phyloP scores from a whole-genome alignment of 106 monocot genomes.

The Alisma plantagoaquatica region DNA sequence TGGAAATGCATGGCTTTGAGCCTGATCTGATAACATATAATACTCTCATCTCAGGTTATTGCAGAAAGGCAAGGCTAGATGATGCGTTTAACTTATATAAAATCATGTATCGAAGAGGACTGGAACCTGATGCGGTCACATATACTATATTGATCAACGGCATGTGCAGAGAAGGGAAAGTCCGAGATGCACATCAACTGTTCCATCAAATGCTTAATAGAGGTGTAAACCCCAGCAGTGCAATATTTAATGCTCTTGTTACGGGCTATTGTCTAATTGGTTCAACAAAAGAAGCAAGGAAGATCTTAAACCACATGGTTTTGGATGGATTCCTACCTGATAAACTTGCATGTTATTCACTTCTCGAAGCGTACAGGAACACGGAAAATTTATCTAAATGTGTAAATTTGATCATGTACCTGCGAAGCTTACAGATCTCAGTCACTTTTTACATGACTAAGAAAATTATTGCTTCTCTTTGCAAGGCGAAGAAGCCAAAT shows the following conservation, averaged over 20 bases:
- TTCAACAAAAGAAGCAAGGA: slow-evolving; percentile 37
- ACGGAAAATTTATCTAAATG: slow-evolving; percentile 45
- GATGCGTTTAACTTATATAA: slow-evolving; percentile 44
- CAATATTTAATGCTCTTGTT: slow-evolving; percentile 45
- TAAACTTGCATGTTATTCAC: slow-evolving; percentile 24
- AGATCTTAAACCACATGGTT: slow-evolving; percentile 48
- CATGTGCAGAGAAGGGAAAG: slow-evolving; percentile 43
- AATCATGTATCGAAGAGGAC: slow-evolving; percentile 51
- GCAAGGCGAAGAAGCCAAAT: slow-evolving; percentile 50
- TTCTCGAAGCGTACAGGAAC: slow-evolving; percentile 44
- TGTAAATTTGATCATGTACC: slow-evolving; percentile 49
- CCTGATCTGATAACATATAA: slow-evolving; percentile 89
- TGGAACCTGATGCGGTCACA: slow-evolving; percentile 62
- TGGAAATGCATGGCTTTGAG: slow-evolving; percentile 57
- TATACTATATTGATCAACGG: slow-evolving; percentile 54
- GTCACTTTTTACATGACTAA: slow-evolving; percentile 32
- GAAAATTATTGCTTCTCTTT: slow-evolving; percentile 34
- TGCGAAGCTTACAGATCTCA: slow-evolving; percentile 31
- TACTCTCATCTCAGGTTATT: slow-evolving; percentile 69
- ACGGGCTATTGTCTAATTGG: slow-evolving; percentile 50
- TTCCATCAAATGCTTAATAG: slow-evolving; percentile 58
- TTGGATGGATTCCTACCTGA: slow-evolving; percentile 29
- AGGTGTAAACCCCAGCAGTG: slow-evolving; percentile 40
- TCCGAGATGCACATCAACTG: slow-evolving; percentile 43
- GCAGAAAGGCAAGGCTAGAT: slow-evolving; percentile 34